Conservation (phyloP, 495 filamentous ascomycete genomes). For the Neurospora sublineolata region DNA sequence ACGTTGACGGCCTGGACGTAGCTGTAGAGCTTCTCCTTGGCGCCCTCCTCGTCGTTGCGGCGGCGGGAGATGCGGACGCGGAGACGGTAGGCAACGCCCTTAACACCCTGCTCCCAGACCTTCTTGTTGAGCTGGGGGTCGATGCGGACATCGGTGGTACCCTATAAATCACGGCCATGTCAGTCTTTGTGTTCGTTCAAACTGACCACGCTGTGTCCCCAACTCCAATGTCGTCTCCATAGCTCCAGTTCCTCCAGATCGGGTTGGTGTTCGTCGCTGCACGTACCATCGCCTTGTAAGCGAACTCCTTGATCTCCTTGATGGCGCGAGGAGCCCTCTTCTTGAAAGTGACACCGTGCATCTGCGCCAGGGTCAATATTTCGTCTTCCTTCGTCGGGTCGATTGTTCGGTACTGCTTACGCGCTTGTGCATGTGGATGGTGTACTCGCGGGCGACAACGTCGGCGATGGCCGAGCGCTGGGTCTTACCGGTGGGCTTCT, state of each 20-base stretch:
- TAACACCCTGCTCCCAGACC: conserved; percentile 98
- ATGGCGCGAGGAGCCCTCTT: conserved; percentile 96
- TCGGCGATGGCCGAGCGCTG: conserved; percentile 89
- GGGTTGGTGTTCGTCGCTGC: conserved; percentile 6
- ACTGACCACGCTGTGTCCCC: not conserved
- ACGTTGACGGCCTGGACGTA: conserved; percentile 99
- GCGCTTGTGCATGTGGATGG: conserved; percentile 99
- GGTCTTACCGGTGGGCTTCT: conserved; percentile 58
- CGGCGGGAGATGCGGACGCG: conserved; percentile 96
- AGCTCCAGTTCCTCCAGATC: conserved; percentile 1
- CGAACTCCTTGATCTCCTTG: conserved; percentile 97
- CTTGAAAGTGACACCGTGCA: conserved; percentile 97
- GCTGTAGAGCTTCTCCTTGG: conserved; percentile 95
- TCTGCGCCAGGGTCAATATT: conserved; percentile 36
- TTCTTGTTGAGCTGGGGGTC: conserved; percentile 99
- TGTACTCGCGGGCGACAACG: conserved; percentile 99
- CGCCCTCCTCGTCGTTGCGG: conserved; percentile 99
- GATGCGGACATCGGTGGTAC: conserved; percentile 92
- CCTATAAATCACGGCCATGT: conserved; percentile 43
- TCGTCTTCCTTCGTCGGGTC: not conserved
- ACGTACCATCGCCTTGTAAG: conserved; percentile 87
- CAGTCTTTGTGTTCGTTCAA: not conserved
- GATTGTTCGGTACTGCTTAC: conserved; percentile 47
- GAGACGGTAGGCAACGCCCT: conserved; percentile 93
- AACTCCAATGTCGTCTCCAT: not conserved